Percentiles rank a stretch among this genome's conserved stretches.
Conservation (phyloP, 2,329 filamentous ascomycete genomes). For the Ophiostoma novo-ulmi region DNA sequence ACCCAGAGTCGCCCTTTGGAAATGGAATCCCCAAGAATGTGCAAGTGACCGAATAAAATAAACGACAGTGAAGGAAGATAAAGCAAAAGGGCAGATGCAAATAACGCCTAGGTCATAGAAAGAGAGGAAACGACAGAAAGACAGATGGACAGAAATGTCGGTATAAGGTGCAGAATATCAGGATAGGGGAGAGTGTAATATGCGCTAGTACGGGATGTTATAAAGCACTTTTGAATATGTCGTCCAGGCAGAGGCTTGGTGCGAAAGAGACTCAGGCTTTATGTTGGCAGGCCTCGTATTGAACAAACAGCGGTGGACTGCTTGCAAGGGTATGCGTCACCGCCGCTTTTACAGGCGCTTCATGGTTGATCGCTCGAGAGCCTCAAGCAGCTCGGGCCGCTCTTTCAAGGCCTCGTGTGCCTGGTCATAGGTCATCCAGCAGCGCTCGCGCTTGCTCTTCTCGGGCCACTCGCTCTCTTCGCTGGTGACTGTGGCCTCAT, state of each 20-base stretch:
- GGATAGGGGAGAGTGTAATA: conserved; percentile 10
- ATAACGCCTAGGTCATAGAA: neutral
- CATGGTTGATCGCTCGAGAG: conserved; percentile 74
- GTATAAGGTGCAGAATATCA: conserved; percentile 1
- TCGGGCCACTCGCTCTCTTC: conserved; percentile 91
- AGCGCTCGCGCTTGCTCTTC: conserved; percentile 79
- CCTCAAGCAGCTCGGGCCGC: conserved; percentile 83
- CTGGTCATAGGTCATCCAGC: conserved; percentile 82
- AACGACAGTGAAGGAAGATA: neutral
- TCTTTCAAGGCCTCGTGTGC: conserved; percentile 71
- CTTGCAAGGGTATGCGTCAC: neutral
- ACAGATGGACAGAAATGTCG: neutral
- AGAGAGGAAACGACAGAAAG: neutral
- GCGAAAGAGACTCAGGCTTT: neutral
- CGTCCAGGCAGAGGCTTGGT: neutral
- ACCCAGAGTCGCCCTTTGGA: neutral
- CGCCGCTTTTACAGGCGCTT: conserved; percentile 33
- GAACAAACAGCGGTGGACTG: neutral
- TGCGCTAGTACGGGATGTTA: neutral
- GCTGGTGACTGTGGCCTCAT: conserved; percentile 78
- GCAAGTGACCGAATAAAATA: neutral
- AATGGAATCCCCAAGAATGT: neutral
- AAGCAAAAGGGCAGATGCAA: neutral
- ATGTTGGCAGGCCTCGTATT: neutral
- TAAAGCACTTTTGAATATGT: neutral